Conservation (phyloP, 345 rosid genomes). For the Brassica juncea region DNA sequence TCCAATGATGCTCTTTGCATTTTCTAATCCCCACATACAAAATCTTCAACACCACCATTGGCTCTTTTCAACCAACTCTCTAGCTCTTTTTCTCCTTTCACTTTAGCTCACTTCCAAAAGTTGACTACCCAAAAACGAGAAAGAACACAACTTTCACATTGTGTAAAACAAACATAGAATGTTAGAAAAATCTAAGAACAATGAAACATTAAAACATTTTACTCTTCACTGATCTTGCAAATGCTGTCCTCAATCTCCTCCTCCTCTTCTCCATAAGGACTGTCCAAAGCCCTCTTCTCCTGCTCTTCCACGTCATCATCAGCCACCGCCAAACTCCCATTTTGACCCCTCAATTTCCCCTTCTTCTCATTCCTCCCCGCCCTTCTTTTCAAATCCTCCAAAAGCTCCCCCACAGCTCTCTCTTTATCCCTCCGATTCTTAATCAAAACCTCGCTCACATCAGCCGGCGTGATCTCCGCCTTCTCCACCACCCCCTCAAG, state of each 20-base stretch:
- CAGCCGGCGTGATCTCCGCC: slow-evolving; percentile 38
- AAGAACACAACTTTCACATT: slow-evolving; percentile 21
- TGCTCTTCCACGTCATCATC: slow-evolving; percentile 27
- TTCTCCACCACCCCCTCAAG: slow-evolving; percentile 47
- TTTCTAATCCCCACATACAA: slow-evolving; percentile 1
- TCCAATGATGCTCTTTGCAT: slow-evolving; percentile 6
- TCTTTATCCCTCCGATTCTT: slow-evolving; percentile 29
- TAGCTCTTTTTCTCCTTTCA: slow-evolving; percentile 4
- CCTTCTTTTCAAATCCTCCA: background rate
- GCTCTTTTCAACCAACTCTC: background rate
- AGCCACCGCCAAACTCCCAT: background rate
- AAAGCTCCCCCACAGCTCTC: slow-evolving; percentile 22
- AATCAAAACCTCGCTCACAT: slow-evolving; percentile 31
- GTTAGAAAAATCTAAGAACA: slow-evolving; percentile 4
- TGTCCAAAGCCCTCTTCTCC: slow-evolving; percentile 28
- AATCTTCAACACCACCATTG: background rate
- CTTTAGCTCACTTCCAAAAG: slow-evolving; percentile 11
- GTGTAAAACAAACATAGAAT: slow-evolving; percentile 8
- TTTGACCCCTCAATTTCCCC: background rate
- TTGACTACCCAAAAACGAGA: background rate
- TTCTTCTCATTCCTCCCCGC: slow-evolving; percentile 20
- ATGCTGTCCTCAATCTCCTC: slow-evolving; percentile 30
- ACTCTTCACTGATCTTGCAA: slow-evolving; percentile 28
- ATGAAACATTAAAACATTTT: background rate
- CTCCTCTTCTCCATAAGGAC: slow-evolving; percentile 2